Base-by-base conservation (phyloP, 129 eudicot species). In the Erigeron canadensis region DNA sequence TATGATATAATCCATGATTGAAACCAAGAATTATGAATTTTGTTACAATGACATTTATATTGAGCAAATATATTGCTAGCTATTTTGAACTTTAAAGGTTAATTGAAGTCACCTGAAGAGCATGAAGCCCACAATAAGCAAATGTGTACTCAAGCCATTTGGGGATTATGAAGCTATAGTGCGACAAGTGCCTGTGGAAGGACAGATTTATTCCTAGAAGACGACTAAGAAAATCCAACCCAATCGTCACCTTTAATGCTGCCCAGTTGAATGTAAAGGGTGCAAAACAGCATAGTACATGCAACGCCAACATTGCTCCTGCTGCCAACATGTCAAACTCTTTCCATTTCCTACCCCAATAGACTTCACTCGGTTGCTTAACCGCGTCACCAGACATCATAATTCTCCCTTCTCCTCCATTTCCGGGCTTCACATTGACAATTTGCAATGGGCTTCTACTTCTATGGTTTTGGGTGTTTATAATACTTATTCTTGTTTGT, bases 131-230 rank as follows among this genome's bases (percentile, higher is more conserved):
- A 76, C 89, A 89, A 65, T 92, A 86, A 34, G 98, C 98, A 42
- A 81, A 88, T 9, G 82, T 58, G 58, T 92, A 92, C 75, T 92
- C 96, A 2, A 86, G 95, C 98, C 96, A 92, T 83, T 89, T 92
- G 7, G 96, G 98, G 43, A 92, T 64, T 70, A 83, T 89, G 71
- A 92, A 89, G 50, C 91, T 87, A 78, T 89, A 64, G 69, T 92
- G 98, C 17, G 95, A 56, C 43, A 92, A 67, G 74, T 86, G 79
- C 67, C 98, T 76, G 65, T 92, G 98, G 64, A 41, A 89, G 7
- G 88, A 88, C 11, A 92, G 78, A 41, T 81, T 81, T 34, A 89
- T 82, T 2, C 98, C 98, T n/a, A 91, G 50, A 76, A 86, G 84
- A 47, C 91, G 89, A 51, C 86, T 79, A 18, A 80, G 65, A 8